Base-by-base conservation (phyloP, 306 rosid species). In the Cyamopsis tetragonoloba region DNA sequence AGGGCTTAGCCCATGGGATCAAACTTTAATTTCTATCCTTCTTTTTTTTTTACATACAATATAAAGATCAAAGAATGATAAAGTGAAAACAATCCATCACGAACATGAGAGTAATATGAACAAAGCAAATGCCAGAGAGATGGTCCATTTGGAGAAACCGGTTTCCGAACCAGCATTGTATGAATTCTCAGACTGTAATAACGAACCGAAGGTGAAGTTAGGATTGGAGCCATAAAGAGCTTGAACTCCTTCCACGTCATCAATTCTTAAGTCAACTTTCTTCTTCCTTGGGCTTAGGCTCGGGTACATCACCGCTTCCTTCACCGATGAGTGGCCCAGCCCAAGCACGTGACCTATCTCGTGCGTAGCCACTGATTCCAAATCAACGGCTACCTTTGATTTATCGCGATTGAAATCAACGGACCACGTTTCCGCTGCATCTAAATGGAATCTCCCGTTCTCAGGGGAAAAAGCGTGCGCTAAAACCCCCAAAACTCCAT, bases 291-390 rank as follows among this genome's bases (percentile, higher is more conserved):
- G 99, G 30, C 85, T 85, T 58, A 93, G 34, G 41, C 88, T 88
- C 11, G 99, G 97, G 71, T 88, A 93, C 99, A 93, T 93, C 13
- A 93, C 84, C 1, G 99, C 96, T 27, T 84, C 96, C 50, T 79
- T 85, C 20, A 86, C 91, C 32, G 90, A 71, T 0, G 96, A 31
- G 69, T 93, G 99, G 20, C 83, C 97, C 74, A 93, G 22, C 12
- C 99, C 99, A 15, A 93, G 91, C 39, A 93, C 71, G 70, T 93
- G 99, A 46, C 99, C 99, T 1, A 93, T 93, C 95, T 93, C 99
- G 66, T 93, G 99, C 27, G 97, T 93, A 2, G 79, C 96, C 55
- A 93, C 99, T 7, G 99, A 93, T 70, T 93, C 99, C 77, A 93
- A 66, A 82, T 93, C 97, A 72, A 93, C 82, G 38, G 99, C 99